Conservation (phyloP, 1,139 yeast species). For the Suhomyces terraborum region DNA sequence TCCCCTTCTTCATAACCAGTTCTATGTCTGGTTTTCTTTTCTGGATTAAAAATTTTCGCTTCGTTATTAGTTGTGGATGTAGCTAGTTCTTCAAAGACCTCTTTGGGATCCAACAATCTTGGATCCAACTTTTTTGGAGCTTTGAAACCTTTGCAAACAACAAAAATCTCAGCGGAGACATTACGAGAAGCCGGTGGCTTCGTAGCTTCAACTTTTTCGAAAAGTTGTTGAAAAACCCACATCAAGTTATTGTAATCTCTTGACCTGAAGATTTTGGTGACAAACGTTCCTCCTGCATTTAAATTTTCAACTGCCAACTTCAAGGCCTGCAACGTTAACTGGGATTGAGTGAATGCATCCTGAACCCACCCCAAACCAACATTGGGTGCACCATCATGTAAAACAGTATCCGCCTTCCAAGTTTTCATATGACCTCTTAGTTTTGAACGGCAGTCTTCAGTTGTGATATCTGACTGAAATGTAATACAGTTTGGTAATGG, state of each 20-base stretch:
- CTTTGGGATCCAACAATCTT: constrained; percentile 83
- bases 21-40: constrained; percentile 85
- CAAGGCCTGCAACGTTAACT: constrained; percentile 88
- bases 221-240: constrained; percentile 96
- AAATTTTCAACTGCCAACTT: constrained; percentile 95
- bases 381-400: constrained; percentile 99
- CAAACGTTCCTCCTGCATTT: constrained; percentile 91
- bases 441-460: constrained; percentile 94
- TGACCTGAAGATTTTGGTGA: constrained; percentile 94
- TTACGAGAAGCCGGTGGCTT: constrained; percentile 99
- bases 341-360: constrained; percentile 98
- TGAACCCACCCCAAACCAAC: constrained; percentile 99
- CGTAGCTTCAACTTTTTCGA: constrained; percentile 96
- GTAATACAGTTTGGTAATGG: constrained; percentile 92
- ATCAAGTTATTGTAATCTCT: constrained; percentile 94
- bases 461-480: constrained; percentile 94
- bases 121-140: constrained; percentile 97
- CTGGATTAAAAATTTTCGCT: constrained; percentile 92
- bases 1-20: constrained; percentile 98
- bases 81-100: constrained; percentile 89
- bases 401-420: constrained; percentile 97
- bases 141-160: constrained; percentile 92
- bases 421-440: constrained; percentile 95
- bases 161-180: constrained; percentile 98
- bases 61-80: constrained; percentile 81